phyloP scores from a whole-genome alignment of 2,329 filamentous ascomycete species.

The Tympanopsis confertula region DNA sequence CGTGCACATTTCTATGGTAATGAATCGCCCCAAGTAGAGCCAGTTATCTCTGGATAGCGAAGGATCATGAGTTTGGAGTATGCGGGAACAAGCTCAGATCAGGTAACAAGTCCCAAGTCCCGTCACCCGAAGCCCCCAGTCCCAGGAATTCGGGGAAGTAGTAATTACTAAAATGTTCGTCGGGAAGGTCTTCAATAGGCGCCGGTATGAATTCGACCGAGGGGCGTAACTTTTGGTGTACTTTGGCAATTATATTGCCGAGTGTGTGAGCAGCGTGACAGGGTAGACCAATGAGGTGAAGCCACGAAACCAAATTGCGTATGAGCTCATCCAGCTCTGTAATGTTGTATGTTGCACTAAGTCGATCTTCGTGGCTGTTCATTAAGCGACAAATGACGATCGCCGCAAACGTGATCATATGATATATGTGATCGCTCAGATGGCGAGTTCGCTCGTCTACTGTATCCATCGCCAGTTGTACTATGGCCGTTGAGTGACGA shows the following conservation, averaged over 20 bases:
- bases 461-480: constrained; percentile 27
- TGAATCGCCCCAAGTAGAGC: too few relatives aligned
- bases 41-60: too few relatives aligned
- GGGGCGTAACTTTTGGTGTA: constrained; percentile 21
- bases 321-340: constrained; percentile 19
- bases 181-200: neutral
- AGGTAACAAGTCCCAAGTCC: constrained; percentile 15
- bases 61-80: too few relatives aligned
- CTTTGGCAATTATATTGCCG: constrained; percentile 21
- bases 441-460: constrained; percentile 28
- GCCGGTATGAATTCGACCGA: constrained; percentile 7
- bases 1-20: too few relatives aligned
- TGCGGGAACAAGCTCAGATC: constrained; percentile 10
- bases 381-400: constrained; percentile 23
- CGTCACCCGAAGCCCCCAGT: constrained; percentile 12
- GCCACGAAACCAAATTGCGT: constrained; percentile 21
- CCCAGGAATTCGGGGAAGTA: constrained; percentile 19
- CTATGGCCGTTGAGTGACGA: constrained; percentile 22
- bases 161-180: constrained; percentile 3
- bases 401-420: constrained; percentile 31
- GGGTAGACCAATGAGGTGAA: constrained; percentile 24
- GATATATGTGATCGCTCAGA: constrained; percentile 31
- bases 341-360: constrained; percentile 16
- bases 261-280: constrained; percentile 27
- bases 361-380: constrained; percentile 20